Evolutionary conservation across 129 eudicot genomes (phyloP).

Genomic region (Heracleum sosnowskyi): DNA sequence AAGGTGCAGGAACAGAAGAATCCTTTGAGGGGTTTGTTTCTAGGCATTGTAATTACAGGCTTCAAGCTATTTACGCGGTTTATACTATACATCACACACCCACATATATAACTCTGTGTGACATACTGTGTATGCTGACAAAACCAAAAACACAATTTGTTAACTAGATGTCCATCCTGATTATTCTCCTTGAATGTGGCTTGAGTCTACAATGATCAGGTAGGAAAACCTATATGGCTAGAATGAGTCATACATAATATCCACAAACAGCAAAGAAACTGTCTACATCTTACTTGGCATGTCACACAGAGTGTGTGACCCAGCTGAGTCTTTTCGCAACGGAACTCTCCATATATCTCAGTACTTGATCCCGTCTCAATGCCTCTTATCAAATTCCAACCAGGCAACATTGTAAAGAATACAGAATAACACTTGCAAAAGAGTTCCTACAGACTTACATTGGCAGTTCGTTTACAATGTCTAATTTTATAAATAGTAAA

Average conservation of each 20-base stretch:
- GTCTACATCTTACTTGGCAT: slow-evolving; percentile 55
- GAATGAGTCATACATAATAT: no score
- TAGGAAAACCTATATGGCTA: neutral
- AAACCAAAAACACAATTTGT: neutral
- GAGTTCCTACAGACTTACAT: neutral
- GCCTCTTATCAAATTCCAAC: slow-evolving; percentile 46
- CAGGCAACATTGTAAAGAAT: neutral
- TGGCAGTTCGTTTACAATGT: neutral
- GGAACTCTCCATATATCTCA: slow-evolving; percentile 84
- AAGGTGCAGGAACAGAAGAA: neutral
- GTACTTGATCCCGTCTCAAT: slow-evolving; percentile 92
- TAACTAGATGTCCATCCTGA: neutral
- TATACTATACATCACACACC: slow-evolving; percentile 7
- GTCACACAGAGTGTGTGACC: slow-evolving; percentile 93
- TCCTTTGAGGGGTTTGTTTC: neutral
- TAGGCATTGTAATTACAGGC: neutral
- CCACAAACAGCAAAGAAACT: neutral
- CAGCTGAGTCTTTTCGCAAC: slow-evolving; percentile 95
- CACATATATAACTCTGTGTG: neutral
- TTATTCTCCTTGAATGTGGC: neutral
- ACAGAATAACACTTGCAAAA: neutral
- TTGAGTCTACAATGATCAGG: neutral
- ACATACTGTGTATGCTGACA: neutral
- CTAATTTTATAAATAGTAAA: neutral
- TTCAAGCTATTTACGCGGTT: neutral